Base-by-base conservation (phyloP, 176 grass and related monocot genomes). In the Neostapfia colusana region DNA sequence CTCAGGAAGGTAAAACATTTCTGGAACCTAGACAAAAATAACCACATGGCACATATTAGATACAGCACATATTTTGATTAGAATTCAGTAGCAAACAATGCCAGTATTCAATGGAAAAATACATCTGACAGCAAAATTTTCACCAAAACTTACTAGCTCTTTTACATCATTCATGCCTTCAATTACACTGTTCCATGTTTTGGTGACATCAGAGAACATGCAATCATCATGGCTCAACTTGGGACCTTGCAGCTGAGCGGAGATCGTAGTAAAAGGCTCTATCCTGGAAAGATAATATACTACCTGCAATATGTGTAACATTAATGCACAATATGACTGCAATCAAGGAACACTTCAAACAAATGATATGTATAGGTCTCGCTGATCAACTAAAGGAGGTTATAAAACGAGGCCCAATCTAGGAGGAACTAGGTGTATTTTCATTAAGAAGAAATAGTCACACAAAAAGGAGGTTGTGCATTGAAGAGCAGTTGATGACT, bases 1-100 rank as follows among this genome's bases (percentile, higher is more conserved):
- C 67, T 98, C 95, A 84, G 95, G 91, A 67, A 98, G 89, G 76
- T 98, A 98, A 93, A 92, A 98, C 85, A 98, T 82, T 76, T 98
- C 95, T 50, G 95, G 95, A 76, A 98, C 95, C 95, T 98, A 75
- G 39, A 88, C 38, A 88, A 51, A 88, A 51, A 81, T 9, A 82
- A 60, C 67, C 23, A 81, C 55, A n/a, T n/a, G n/a, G n/a, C n/a
- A n/a, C n/a, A 84, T 69, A 45, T 85, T 40, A 87, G 60, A 53
- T 79, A 49, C 38, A 85, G 34, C 15, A 77, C 12, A 67, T 39
- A 72, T 72, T 53, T 20, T 61, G 17, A 67, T 83, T 62, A 39
- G 67, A 85, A 2, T 51, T 45, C 57, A 78, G 40, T 2, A 74
- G 37, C 40, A 73, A 65, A 21, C 11, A 63, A 66, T 59, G 69